Evolutionary conservation across 78 protist species (phyloP).

Genomic region (Polysphondylium violaceum): DNA sequence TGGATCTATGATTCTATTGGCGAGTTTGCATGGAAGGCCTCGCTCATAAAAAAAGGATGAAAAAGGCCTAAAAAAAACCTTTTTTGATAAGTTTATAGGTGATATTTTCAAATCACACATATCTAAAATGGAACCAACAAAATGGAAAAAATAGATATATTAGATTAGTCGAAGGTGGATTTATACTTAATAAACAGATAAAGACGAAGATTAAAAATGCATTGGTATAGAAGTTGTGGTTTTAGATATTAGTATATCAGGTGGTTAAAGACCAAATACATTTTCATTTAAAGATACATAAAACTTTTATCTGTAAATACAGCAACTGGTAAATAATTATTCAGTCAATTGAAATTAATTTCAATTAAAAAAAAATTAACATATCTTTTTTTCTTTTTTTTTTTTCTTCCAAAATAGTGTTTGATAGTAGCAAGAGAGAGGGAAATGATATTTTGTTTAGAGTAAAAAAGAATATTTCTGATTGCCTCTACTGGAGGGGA

Average conservation of each 20-base stretch:
- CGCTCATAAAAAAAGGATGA: too few relatives aligned
- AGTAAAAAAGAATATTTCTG: constrained; percentile 58
- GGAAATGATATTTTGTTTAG: constrained; percentile 52
- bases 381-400: too few relatives aligned
- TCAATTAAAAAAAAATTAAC: not conserved
- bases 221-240: constrained; percentile 35
- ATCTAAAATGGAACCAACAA: too few relatives aligned
- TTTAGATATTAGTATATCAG: constrained; percentile 1
- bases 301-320: constrained; percentile 26
- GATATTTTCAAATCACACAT: too few relatives aligned
- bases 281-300: constrained; percentile 6
- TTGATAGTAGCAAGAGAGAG: constrained; percentile 14
- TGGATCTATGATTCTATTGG: not conserved
- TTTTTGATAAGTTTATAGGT: too few relatives aligned
- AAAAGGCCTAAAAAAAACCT: too few relatives aligned
- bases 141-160: constrained; percentile 17
- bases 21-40: too few relatives aligned
- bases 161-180: constrained; percentile 44
- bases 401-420: not conserved
- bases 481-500: constrained; percentile 45
- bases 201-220: constrained; percentile 32
- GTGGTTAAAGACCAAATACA: constrained; percentile 19
- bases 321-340: not conserved
- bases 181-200: constrained; percentile 18
- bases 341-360: not conserved